A percentile compares a stretch with the other conserved stretches of the same genome.
Evolutionary conservation across 148 eudicot genomes (phyloP).

Genomic region (Rhododendron molle): DNA sequence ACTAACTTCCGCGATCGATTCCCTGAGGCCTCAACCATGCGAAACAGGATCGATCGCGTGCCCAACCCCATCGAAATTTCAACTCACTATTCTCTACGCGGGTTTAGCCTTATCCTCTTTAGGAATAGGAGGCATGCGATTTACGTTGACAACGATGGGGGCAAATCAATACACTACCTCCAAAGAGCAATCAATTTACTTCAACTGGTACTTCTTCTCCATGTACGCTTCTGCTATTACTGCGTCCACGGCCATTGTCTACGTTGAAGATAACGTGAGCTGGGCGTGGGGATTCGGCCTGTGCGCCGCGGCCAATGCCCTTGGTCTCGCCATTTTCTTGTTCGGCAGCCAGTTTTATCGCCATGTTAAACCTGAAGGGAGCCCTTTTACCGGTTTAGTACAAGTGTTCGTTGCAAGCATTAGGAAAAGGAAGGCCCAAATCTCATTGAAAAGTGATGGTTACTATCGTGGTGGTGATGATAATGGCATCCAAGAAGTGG

Average conservation of each 20-base stretch:
- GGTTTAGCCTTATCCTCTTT: constrained; percentile 25
- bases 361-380: constrained; percentile 26
- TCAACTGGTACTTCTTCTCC: constrained; percentile 38
- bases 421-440: constrained; percentile 24
- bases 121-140: constrained; percentile 39
- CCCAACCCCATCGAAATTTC: constrained; percentile 20
- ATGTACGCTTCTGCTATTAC: constrained; percentile 8
- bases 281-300: constrained; percentile 40
- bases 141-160: constrained; percentile 39
- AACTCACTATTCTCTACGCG: constrained; percentile 22
- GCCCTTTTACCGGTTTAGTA: constrained; percentile 33
- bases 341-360: constrained; percentile 30
- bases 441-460: constrained; percentile 18
- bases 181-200: constrained; percentile 32
- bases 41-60: constrained; percentile 19
- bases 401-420: constrained; percentile 37
- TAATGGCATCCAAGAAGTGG: constrained; percentile 6
- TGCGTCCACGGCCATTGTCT: constrained; percentile 33
- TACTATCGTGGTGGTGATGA: constrained; percentile 9
- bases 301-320: constrained; percentile 16
- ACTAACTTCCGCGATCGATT: constrained; percentile 20
- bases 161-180: constrained; percentile 32
- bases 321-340: constrained; percentile 29
- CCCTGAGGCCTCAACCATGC: constrained; percentile 27
- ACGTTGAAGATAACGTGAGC: constrained; percentile 38